Percentiles rank a stretch among this genome's conserved stretches.
Conservation (phyloP, 2,329 filamentous ascomycete species). For the Curvularia lunata region DNA sequence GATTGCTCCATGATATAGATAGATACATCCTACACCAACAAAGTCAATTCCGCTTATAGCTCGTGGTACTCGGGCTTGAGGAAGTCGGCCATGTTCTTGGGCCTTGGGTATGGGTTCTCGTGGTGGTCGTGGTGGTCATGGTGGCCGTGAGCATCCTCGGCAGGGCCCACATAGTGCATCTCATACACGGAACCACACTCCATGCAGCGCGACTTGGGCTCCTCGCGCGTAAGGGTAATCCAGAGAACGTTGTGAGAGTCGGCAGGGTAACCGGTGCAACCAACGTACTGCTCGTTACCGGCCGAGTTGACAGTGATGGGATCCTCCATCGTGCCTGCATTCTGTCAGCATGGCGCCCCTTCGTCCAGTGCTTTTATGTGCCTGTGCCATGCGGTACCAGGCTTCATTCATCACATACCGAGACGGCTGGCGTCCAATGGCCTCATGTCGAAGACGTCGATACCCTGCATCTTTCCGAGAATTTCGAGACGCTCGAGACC, state of each 20-base stretch:
- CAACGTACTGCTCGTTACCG: conserved; percentile 94
- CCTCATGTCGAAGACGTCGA: conserved; percentile 98
- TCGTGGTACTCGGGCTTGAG: conserved; percentile 96
- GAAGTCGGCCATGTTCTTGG: conserved; percentile 96
- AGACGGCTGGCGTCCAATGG: conserved; percentile 89
- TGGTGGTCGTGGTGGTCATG: conserved; percentile 57
- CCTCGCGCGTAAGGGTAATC: conserved; percentile 86
- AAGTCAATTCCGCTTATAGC: conserved; percentile 34
- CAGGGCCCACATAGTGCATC: conserved; percentile 93
- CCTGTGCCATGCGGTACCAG: not conserved
- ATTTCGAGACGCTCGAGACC: conserved; percentile 99
- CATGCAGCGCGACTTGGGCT: conserved; percentile 91
- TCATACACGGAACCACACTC: conserved; percentile 97
- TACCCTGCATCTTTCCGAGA: conserved; percentile 97
- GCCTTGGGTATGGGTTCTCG: conserved; percentile 64
- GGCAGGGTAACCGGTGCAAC: conserved; percentile 91
- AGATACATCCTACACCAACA: conserved; percentile 26
- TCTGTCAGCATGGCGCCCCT: conserved; percentile 26
- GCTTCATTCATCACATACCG: conserved; percentile 61
- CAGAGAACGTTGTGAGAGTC: conserved; percentile 92
- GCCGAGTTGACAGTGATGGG: conserved; percentile 87
- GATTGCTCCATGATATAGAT: conserved; percentile 37
- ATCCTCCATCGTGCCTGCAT: conserved; percentile 80
- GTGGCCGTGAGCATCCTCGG: conserved; percentile 72
- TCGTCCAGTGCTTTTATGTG: not conserved